phyloP scores from a whole-genome alignment of 208 protist genomes.

The Spongospora subterranea region DNA sequence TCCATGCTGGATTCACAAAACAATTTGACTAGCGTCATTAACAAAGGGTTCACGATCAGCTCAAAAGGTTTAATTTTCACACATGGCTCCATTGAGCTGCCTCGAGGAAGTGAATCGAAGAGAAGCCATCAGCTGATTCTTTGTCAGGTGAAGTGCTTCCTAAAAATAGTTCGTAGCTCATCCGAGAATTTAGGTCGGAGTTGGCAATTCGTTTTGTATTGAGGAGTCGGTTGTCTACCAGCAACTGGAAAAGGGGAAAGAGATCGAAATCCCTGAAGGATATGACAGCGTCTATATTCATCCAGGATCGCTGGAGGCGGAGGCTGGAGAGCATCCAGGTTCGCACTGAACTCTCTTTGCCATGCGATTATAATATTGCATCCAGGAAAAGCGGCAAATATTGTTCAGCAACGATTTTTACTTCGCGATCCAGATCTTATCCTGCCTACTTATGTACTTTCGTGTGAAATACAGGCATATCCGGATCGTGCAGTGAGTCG shows the following conservation, averaged over 20 bases:
- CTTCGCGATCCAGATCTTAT: conserved; percentile 12
- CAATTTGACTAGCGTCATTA: not conserved
- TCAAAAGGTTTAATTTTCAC: not conserved
- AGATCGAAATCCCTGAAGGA: conserved; percentile 32
- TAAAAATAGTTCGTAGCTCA: no score
- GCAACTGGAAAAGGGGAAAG: not conserved
- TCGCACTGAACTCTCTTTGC: not conserved
- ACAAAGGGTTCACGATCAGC: conserved; percentile 27
- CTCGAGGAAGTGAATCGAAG: not conserved
- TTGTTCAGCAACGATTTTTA: conserved; percentile 2
- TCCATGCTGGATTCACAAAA: not conserved
- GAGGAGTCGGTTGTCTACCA: not conserved
- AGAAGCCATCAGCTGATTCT: not conserved
- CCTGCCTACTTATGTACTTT: not conserved
- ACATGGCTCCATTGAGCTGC: conserved; percentile 11
- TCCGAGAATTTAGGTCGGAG: no score
- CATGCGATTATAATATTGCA: not conserved
- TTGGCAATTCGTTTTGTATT: not conserved
- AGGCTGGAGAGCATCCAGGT: not conserved
- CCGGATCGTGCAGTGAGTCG: not conserved
- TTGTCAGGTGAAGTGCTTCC: not conserved
- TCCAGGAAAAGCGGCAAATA: not conserved
- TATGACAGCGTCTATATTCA: conserved; percentile 41
- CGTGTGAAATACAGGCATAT: not conserved
- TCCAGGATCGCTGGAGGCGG: not conserved